A percentile compares a stretch with the other conserved stretches of the same genome.
Evolutionary conservation across 2,329 filamentous ascomycete species (phyloP).

Genomic region (Fusarium zealandicum): DNA sequence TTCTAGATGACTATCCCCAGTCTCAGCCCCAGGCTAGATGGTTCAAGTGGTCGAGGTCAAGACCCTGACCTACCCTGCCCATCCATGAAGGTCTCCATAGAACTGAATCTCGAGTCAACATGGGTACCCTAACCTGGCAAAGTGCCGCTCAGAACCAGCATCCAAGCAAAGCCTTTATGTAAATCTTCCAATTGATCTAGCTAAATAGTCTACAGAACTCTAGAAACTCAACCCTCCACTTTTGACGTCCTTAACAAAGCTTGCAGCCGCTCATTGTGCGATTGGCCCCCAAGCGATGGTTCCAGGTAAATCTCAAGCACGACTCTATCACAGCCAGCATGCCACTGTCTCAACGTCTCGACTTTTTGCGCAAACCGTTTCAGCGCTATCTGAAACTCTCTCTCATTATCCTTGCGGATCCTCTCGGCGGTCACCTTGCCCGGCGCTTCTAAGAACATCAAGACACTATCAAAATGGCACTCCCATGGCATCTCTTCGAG

Average conservation of each 20-base stretch:
- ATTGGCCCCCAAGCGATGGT: not conserved
- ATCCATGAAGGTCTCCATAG: too few relatives aligned
- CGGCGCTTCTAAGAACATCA: slow-evolving; percentile 1
- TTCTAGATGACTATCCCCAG: too few relatives aligned
- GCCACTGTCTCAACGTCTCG: not conserved
- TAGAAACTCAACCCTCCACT: not conserved
- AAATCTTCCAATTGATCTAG: too few relatives aligned
- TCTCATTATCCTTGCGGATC: not conserved
- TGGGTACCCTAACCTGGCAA: too few relatives aligned
- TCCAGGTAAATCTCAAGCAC: slow-evolving; percentile 17
- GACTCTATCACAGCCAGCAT: not conserved
- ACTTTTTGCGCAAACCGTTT: slow-evolving; percentile 3
- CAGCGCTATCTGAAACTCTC: not conserved
- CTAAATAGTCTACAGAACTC: not conserved
- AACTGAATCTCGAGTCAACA: too few relatives aligned
- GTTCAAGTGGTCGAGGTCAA: too few relatives aligned
- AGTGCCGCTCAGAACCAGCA: too few relatives aligned
- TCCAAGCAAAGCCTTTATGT: too few relatives aligned
- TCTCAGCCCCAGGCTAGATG: too few relatives aligned
- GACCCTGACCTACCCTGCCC: too few relatives aligned
- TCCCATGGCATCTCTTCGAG: not conserved
- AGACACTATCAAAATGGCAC: not conserved
- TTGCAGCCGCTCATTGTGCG: not conserved
- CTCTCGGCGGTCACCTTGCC: not conserved
- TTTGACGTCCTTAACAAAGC: not conserved